Evolutionary conservation across 805 yeast species (phyloP).

Genomic region (Kodamaea sagamina): DNA sequence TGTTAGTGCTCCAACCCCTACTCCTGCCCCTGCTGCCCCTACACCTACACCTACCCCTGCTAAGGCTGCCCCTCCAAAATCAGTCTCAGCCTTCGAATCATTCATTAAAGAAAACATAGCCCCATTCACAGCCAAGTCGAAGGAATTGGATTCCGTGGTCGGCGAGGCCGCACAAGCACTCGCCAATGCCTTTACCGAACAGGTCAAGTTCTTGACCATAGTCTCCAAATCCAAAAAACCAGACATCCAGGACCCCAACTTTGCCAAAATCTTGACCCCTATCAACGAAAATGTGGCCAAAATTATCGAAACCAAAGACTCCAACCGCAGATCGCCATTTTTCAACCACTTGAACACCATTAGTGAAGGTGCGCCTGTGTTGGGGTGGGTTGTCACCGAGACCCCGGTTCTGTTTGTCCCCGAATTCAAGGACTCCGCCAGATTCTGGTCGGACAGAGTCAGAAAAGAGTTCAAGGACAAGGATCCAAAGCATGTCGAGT

Average conservation of each 20-base stretch:
- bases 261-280: slow-evolving; percentile 63
- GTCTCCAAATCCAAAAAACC: slow-evolving; percentile 69
- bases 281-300: slow-evolving; percentile 60
- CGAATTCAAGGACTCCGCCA: slow-evolving; percentile 88
- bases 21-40: slow-evolving; percentile 14
- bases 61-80: slow-evolving; percentile 33
- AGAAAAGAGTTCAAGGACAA: slow-evolving; percentile 79
- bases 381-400: slow-evolving; percentile 84
- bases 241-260: slow-evolving; percentile 52
- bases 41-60: slow-evolving; percentile 20
- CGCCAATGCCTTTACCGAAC: slow-evolving; percentile 57
- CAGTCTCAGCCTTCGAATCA: slow-evolving; percentile 54
- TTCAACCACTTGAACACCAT: slow-evolving; percentile 77
- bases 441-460: slow-evolving; percentile 91
- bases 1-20: slow-evolving; percentile 8
- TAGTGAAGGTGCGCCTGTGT: slow-evolving; percentile 84
- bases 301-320: slow-evolving; percentile 69
- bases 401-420: slow-evolving; percentile 76
- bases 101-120: slow-evolving; percentile 54
- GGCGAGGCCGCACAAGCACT: slow-evolving; percentile 54
- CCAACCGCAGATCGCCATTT: slow-evolving; percentile 64
- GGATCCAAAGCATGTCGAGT: slow-evolving; percentile 68
- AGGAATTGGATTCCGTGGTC: slow-evolving; percentile 56
- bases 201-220: slow-evolving; percentile 58
- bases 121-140: slow-evolving; percentile 60